Evolutionary conservation across 768 basidiomycete species (phyloP).

Genomic region (Tylopilus balloui): DNA sequence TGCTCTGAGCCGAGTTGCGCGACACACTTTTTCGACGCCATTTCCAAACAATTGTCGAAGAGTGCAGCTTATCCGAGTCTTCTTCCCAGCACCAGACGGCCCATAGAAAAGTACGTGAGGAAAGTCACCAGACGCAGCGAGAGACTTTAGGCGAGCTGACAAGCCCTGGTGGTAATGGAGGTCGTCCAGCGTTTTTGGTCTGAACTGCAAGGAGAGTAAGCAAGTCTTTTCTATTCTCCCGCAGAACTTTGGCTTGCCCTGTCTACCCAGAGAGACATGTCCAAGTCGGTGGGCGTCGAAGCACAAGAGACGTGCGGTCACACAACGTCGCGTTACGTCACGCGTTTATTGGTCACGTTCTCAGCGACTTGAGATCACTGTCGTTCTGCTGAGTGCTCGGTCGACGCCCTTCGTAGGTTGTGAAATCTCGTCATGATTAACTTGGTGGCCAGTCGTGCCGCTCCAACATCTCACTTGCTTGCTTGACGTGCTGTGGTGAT

Average conservation of each 20-base stretch:
- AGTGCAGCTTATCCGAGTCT: conserved; percentile 91
- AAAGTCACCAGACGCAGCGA: conserved; percentile 89
- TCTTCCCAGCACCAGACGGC: conserved; percentile 95
- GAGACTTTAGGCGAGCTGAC: conserved; percentile 71
- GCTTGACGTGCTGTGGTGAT: no score
- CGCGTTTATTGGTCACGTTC: conserved; percentile 26
- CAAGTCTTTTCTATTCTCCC: not conserved
- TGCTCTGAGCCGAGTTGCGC: not conserved
- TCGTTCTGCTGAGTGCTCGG: no score
- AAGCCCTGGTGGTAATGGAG: conserved; percentile 86
- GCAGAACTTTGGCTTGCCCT: conserved; percentile 22
- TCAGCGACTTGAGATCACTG: no score
- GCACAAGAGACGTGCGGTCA: conserved; percentile 2
- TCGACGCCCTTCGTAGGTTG: no score
- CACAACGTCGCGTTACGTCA: conserved; percentile 28
- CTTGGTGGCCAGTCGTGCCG: no score
- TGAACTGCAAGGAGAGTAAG: conserved; percentile 50
- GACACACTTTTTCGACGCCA: conserved; percentile 83
- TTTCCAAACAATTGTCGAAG: conserved; percentile 84
- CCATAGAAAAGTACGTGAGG: conserved; percentile 98
- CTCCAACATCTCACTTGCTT: no score
- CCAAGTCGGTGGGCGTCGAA: not conserved
- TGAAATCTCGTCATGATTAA: no score
- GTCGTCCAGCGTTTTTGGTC: conserved; percentile 77
- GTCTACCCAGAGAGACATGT: conserved; percentile 71